Base-by-base conservation (phyloP, 352 stramenopile species). In the Phytopythium helicoides region DNA sequence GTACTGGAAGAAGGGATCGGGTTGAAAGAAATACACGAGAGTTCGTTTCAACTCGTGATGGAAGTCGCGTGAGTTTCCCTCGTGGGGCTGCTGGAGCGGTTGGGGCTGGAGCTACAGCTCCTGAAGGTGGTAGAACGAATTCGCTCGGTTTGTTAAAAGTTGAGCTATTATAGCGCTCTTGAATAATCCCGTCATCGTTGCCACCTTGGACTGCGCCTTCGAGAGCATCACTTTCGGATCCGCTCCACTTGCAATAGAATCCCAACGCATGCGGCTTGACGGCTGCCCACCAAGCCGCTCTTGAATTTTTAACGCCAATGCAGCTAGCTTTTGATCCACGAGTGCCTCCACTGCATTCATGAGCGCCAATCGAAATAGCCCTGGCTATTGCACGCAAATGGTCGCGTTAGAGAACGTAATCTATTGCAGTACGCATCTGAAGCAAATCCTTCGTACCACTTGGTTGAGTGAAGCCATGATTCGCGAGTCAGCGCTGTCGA, bases 331-430 rank as follows among this genome's bases (percentile, higher is more conserved):
- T 10, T 35, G 46, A 31, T 82, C 66, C 22, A 76, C 44, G 35
- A 64, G 25, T 47, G 76, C 61, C n/a, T 78, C 69, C 23, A 80
- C 54, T 15, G 69, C 57, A 33, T 60, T 39, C 6, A 42, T 49
- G n/a, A 80, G 68, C 3, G 66, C 72, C 22, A 66, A 57, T 5
- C 69, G 66, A 22, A 82, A 80, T 11, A 59, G 58, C 22, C 69
- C 57, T 22, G 66, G 50, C 72, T 82, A n/a, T n/a, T n/a, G n/a
- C n/a, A n/a, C n/a, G n/a, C n/a, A n/a, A n/a, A n/a, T n/a, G n/a
- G n/a, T n/a, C n/a, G n/a, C n/a, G n/a, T n/a, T n/a, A n/a, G n/a
- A n/a, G n/a, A n/a, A n/a, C n/a, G n/a, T n/a, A n/a, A n/a, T n/a
- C n/a, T n/a, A n/a, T n/a, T n/a, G n/a, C n/a, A n/a, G n/a, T n/a